Conservation (phyloP, 2,329 filamentous ascomycete genomes). For the Cladosporium oxysporum region DNA sequence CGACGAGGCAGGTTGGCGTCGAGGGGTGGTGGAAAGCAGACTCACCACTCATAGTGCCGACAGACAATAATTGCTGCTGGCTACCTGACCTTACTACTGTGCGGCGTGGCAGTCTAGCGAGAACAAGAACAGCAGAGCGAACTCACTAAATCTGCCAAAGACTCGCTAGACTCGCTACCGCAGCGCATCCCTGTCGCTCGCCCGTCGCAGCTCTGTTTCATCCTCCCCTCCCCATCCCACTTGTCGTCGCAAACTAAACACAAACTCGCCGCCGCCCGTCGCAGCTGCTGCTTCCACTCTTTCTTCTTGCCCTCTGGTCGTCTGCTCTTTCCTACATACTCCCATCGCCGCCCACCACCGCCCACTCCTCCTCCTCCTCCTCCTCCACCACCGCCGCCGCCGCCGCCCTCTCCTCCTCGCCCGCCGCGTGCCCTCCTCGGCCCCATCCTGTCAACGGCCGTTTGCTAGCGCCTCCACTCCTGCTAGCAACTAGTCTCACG, state of each 20-base stretch:
- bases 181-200: constrained; percentile 2
- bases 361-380: neutral
- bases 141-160: neutral
- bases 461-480: constrained; percentile 18
- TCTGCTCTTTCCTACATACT: neutral
- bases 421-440: constrained; percentile 8
- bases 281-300: too few species aligned
- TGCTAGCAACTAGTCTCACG: constrained; percentile 15
- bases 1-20: neutral
- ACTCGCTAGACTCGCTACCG: neutral
- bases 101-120: neutral
- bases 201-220: constrained; percentile 3
- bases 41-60: too few species aligned
- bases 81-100: neutral
- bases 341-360: neutral
- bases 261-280: neutral
- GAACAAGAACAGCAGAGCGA: neutral
- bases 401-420: neutral
- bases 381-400: constrained; percentile 12
- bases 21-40: neutral
- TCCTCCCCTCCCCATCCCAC: constrained; percentile 8
- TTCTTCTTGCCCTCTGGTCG: neutral
- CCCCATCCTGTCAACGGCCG: constrained; percentile 20
- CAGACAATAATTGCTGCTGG: neutral
- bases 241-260: constrained; percentile 10